Conservation (phyloP, 148 eudicot genomes). For the Mesembryanthemum crystallinum region DNA sequence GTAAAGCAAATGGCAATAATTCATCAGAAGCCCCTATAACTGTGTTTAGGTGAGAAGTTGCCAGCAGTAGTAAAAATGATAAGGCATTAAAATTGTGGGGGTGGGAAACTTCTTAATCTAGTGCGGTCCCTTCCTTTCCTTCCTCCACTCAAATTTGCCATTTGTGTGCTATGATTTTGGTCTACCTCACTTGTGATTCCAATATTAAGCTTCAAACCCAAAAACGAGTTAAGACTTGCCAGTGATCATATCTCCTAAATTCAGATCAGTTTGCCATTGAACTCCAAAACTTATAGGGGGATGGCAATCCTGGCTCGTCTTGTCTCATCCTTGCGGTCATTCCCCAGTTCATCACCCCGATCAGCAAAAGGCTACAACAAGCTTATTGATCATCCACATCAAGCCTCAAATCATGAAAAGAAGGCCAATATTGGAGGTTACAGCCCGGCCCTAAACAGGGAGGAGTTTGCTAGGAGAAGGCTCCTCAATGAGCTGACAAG, state of each 20-base stretch:
- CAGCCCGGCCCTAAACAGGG: background rate
- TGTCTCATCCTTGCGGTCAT: background rate
- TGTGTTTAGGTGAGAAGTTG: background rate
- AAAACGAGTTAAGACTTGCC: no score
- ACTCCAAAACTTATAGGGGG: background rate
- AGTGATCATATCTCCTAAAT: background rate
- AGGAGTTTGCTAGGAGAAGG: background rate
- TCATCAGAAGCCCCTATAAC: no score
- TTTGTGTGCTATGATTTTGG: background rate
- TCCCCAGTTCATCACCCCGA: no score
- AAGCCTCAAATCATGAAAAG: background rate
- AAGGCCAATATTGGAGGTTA: background rate
- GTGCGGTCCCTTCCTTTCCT: slow-evolving; percentile 2
- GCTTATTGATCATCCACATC: no score
- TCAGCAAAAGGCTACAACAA: no score
- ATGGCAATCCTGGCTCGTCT: slow-evolving; percentile 12
- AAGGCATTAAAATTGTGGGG: background rate
- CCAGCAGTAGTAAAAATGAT: slow-evolving; percentile 1
- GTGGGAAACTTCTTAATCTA: slow-evolving; percentile 6
- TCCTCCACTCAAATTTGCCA: slow-evolving; percentile 9
- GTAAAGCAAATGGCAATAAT: no score
- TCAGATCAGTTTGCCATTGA: background rate
- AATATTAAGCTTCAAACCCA: no score
- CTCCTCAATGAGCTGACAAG: background rate
- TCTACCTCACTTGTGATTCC: no score